Base-by-base conservation (phyloP, 441 rosid genomes). In the Adansonia gregorii region DNA sequence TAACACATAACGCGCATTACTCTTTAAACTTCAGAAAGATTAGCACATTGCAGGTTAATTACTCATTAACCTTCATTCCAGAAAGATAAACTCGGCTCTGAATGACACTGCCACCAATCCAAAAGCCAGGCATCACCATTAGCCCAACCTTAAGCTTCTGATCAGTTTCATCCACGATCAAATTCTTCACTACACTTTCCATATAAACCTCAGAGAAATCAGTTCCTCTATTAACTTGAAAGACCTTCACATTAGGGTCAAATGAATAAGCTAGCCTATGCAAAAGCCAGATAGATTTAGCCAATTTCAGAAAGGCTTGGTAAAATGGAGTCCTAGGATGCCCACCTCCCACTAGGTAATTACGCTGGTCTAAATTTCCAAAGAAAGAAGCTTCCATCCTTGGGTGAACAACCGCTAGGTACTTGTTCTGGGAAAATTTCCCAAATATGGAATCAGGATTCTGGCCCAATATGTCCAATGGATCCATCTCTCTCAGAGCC, bases 341-440 rank as follows among this genome's bases (percentile, higher is more conserved):
- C 11, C 99, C 98, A 41, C 98, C 98, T 22, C 92, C 94, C 54
- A 78, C 78, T 8, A 94, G 81, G 76, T 86, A 94, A 72, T 92
- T 94, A 77, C 93, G 85, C 82, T 96, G 98, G 83, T 94, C 98
- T 64, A 90, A 81, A 61, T 94, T 92, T 45, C 98, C 99, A 56
- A 96, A 96, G 91, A 94, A 93, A 0, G 99, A 96, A 74, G 94
- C 95, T 80, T 96, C 99, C 98, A 96, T 93, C 88, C 94, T 96
- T 8, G 94, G 94, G 56, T 94, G 99, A 79, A 96, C 89, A 52
- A 96, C 94, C 77, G 78, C 79, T 61, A 90, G 82, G 83, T 89
- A 94, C 86, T 91, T 95, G 87, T 83, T 89, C 84, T 82, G 82
- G 87, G 98, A 93, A 78, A 96, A 96, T 80, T 81, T 85, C 48